Percentiles rank a stretch among this genome's conserved stretches.
Conservation (phyloP, 371 early-diverging fungal genomes). For the Parasitella parasitica region DNA sequence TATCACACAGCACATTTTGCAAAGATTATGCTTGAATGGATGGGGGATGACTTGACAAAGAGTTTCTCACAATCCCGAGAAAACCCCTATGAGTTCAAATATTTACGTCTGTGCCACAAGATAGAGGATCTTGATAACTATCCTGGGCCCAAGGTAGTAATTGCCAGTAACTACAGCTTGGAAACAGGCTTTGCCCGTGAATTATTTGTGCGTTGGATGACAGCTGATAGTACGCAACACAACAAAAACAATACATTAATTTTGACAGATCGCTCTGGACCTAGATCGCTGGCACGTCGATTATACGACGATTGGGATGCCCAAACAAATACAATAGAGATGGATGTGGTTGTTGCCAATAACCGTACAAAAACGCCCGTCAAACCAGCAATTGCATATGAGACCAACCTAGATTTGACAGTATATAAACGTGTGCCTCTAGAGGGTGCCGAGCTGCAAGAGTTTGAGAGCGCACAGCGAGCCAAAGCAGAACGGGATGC, state of each 20-base stretch:
- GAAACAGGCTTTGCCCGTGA: conserved; percentile 82
- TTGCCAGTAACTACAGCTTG: conserved; percentile 78
- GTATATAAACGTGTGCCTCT: conserved; percentile 69
- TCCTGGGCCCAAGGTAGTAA: conserved; percentile 77
- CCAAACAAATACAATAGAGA: conserved; percentile 10
- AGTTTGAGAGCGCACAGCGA: conserved; percentile 62
- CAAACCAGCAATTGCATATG: conserved; percentile 50
- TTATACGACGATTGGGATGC: conserved; percentile 73
- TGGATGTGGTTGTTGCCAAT: background rate
- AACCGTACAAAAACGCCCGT: conserved; percentile 28
- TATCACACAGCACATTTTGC: conserved; percentile 80
- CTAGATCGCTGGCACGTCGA: conserved; percentile 69
- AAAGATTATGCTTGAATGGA: conserved; percentile 94
- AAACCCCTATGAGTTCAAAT: conserved; percentile 90
- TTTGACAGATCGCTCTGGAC: conserved; percentile 75
- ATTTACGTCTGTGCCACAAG: conserved; percentile 64
- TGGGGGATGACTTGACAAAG: conserved; percentile 80
- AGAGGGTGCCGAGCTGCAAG: conserved; percentile 85
- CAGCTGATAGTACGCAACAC: background rate
- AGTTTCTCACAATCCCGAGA: conserved; percentile 74
- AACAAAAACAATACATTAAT: conserved; percentile 62
- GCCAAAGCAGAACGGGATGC: conserved; percentile 70
- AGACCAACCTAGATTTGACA: conserved; percentile 39
- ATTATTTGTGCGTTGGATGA: conserved; percentile 74
- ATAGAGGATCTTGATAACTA: conserved; percentile 73